Percentiles rank a stretch among this genome's conserved stretches.
phyloP scores from a whole-genome alignment of 495 filamentous ascomycete species.

The Talaromyces thailandensis region DNA sequence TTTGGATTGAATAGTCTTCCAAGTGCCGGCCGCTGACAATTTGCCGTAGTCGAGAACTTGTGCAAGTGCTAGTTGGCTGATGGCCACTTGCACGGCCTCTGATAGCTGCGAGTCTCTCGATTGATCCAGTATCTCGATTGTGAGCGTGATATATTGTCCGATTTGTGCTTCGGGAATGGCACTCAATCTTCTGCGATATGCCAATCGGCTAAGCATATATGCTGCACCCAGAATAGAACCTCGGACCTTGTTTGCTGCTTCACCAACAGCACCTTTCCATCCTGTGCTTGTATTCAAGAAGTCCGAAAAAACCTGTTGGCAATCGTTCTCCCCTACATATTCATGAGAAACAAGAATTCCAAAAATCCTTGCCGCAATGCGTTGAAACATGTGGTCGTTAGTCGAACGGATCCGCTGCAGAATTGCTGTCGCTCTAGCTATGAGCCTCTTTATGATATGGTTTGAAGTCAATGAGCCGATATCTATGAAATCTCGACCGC shows the following conservation, averaged over 20 bases:
- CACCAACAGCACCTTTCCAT: conserved; percentile 54
- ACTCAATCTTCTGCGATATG: conserved; percentile 32
- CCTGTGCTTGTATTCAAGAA: conserved; percentile 28
- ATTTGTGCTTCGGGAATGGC: conserved; percentile 23
- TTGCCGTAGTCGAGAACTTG: conserved; percentile 37
- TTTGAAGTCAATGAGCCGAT: conserved; percentile 55
- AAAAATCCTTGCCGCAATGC: conserved; percentile 57
- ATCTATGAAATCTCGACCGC: conserved; percentile 54
- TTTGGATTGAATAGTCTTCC: conserved; percentile 44
- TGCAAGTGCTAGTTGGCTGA: conserved; percentile 70
- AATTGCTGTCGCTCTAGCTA: conserved; percentile 38
- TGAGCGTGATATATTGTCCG: conserved; percentile 26
- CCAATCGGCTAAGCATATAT: conserved; percentile 51
- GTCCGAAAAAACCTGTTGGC: conserved; percentile 29
- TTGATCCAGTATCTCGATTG: conserved; percentile 38
- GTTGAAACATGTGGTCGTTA: conserved; percentile 57
- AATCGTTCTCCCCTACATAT: conserved; percentile 21
- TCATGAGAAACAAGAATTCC: conserved; percentile 71
- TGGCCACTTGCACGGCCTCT: conserved; percentile 51
- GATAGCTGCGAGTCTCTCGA: conserved; percentile 48
- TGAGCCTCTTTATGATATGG: conserved; percentile 39
- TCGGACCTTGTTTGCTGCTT: conserved; percentile 48
- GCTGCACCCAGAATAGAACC: conserved; percentile 50
- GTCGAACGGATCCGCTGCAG: conserved; percentile 48
- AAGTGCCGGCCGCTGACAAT: conserved; percentile 25